A percentile compares a stretch with the other conserved stretches of the same genome.
phyloP scores from a whole-genome alignment of 148 eudicot species.

The Amaranthus palmeri region DNA sequence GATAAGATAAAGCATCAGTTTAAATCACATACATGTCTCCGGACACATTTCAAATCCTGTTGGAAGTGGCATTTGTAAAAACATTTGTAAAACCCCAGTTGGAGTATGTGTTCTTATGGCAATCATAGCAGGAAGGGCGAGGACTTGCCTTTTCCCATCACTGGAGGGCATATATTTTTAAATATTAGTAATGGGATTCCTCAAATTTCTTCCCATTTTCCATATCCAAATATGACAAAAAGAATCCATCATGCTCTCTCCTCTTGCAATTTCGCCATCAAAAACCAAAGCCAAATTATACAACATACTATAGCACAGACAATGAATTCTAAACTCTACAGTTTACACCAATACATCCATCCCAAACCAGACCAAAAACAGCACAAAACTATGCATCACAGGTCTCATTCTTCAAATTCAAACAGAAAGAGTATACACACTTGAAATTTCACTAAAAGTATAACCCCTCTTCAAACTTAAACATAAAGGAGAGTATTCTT shows the following conservation, averaged over 20 bases:
- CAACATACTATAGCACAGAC: neutral
- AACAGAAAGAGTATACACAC: neutral
- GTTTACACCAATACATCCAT: neutral
- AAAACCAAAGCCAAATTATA: neutral
- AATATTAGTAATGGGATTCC: neutral
- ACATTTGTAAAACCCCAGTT: neutral
- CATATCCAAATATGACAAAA: neutral
- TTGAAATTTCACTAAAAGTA: no score
- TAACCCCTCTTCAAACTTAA: neutral
- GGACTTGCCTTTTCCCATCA: neutral
- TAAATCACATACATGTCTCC: no score
- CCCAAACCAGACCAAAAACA: neutral
- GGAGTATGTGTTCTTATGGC: neutral
- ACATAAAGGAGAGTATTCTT: neutral
- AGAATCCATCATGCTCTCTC: neutral
- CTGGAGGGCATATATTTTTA: neutral
- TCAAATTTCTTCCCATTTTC: neutral
- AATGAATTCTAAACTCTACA: neutral
- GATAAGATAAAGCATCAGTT: neutral
- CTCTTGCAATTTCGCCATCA: neutral
- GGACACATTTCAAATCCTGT: neutral
- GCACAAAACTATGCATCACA: constrained; percentile 8
- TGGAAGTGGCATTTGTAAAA: constrained; percentile 5
- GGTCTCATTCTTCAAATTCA: neutral
- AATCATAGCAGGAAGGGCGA: neutral